These are phyloP conservation scores for Talaromyces funiculosus DNA, from an alignment of 2,329 filamentous ascomycete species.

Conservation along the genomic window DNA sequence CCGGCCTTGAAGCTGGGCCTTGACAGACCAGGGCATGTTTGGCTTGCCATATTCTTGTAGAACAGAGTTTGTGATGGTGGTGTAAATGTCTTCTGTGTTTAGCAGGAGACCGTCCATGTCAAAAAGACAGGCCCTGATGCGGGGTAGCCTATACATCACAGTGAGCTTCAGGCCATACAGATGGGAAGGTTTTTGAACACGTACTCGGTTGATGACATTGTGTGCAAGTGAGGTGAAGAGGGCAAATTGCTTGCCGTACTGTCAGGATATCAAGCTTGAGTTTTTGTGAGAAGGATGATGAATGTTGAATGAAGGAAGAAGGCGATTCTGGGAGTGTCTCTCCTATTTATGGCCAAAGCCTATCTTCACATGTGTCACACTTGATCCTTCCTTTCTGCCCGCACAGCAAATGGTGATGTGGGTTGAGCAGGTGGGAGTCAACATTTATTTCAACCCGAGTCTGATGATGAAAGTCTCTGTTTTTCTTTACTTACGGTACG, in stretches of 20 bases:
- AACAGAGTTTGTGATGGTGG: conserved; percentile 72
- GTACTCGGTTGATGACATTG: conserved; percentile 11
- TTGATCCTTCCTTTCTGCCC: too few species aligned
- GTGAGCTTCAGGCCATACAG: neutral
- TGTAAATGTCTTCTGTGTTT: conserved; percentile 89
- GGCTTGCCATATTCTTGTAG: conserved; percentile 70
- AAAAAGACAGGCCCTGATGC: conserved; percentile 86
- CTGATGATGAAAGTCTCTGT: neutral
- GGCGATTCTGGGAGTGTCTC: neutral
- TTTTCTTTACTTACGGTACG: neutral
- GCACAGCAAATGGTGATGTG: too few species aligned
- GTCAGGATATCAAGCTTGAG: neutral
- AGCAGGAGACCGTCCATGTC: conserved; percentile 98
- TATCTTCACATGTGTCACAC: neutral
- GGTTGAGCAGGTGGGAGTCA: too few species aligned
- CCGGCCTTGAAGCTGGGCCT: conserved; percentile 74
- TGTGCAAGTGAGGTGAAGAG: neutral
- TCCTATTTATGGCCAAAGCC: neutral
- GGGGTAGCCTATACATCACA: conserved; percentile 55
- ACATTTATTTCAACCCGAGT: neutral
- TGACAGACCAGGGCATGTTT: conserved; percentile 83
- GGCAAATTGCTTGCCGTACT: neutral
- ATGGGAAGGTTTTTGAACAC: neutral
- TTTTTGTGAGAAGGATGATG: neutral
- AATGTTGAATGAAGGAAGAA: neutral